Evolutionary conservation across 139 green algal genomes (phyloP).

Genomic region (Volvox africanus): DNA sequence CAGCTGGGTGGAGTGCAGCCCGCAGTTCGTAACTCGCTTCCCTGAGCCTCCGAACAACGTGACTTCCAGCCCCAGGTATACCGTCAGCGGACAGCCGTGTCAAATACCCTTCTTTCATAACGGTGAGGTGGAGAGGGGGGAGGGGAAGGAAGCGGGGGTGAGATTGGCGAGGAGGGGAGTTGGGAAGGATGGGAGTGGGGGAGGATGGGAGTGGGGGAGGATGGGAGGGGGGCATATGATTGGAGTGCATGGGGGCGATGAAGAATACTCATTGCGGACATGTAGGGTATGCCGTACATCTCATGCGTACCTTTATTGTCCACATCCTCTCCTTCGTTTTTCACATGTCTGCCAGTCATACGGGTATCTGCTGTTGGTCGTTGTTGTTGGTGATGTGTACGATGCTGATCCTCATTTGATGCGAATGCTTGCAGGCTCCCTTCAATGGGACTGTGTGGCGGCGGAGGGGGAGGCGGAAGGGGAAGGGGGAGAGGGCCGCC

Average conservation of each 20-base stretch:
- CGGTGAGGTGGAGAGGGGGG: neutral
- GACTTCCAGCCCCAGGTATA: neutral
- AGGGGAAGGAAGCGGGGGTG: neutral
- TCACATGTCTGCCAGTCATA: no score
- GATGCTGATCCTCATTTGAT: no score
- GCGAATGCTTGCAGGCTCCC: neutral
- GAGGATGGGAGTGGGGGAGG: neutral
- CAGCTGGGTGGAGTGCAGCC: slow-evolving; percentile 47
- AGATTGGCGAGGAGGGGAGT: no score
- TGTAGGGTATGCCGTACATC: no score
- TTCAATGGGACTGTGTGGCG: slow-evolving; percentile 45
- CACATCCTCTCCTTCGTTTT: no score
- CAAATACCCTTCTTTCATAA: slow-evolving; percentile 37
- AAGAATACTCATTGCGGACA: no score
- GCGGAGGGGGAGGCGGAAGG: neutral
- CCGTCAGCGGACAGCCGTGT: slow-evolving; percentile 24
- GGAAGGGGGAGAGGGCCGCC: no score
- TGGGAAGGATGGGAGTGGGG: neutral
- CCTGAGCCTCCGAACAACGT: slow-evolving; percentile 32
- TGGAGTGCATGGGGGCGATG: no score
- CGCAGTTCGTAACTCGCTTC: slow-evolving; percentile 1
- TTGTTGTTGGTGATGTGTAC: no score
- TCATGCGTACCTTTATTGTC: no score
- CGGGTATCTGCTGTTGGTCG: no score
- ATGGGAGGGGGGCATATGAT: neutral